Evolutionary conservation across 768 basidiomycete genomes (phyloP).

Genomic region (Rhizopogon vulgaris): DNA sequence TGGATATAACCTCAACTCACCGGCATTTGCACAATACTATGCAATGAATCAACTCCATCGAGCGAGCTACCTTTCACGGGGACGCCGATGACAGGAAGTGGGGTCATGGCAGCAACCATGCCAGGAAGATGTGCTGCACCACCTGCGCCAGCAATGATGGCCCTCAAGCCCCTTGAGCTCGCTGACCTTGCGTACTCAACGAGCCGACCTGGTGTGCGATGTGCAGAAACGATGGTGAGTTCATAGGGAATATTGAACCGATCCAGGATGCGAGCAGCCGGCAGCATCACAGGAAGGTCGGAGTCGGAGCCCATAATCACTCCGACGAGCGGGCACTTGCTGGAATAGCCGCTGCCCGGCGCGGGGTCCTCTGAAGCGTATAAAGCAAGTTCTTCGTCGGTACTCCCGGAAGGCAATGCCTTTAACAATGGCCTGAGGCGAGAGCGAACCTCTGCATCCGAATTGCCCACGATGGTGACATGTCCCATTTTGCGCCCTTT

Average conservation of each 20-base stretch:
- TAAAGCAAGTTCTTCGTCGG: constrained; percentile 41
- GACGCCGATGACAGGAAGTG: constrained; percentile 90
- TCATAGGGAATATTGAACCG: constrained; percentile 86
- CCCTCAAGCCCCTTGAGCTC: constrained; percentile 54
- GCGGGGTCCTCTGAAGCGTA: constrained; percentile 44
- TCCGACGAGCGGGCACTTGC: constrained; percentile 72
- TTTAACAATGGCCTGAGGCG: constrained; percentile 72
- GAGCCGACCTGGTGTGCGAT: constrained; percentile 86
- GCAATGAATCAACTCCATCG: constrained; percentile 94
- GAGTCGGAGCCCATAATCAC: constrained; percentile 99
- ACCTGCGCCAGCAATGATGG: constrained; percentile 94
- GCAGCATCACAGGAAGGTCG: constrained; percentile 89
- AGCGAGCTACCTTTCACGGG: constrained; percentile 92
- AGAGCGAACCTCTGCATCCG: constrained; percentile 65
- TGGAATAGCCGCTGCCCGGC: constrained; percentile 49
- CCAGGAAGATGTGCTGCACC: constrained; percentile 97
- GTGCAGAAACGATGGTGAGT: constrained; percentile 92
- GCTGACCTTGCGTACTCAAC: constrained; percentile 79
- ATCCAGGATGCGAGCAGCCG: constrained; percentile 80
- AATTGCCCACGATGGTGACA: constrained; percentile 80
- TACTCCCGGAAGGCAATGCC: constrained; percentile 45
- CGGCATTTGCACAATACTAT: constrained; percentile 99
- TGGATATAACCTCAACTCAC: constrained; percentile 39
- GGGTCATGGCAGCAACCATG: constrained; percentile 95
- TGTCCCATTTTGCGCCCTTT: constrained; percentile 98